These are phyloP conservation scores for Trichomonas gallinae DNA, from an alignment of 208 protist species.

Conservation along the genomic window DNA sequence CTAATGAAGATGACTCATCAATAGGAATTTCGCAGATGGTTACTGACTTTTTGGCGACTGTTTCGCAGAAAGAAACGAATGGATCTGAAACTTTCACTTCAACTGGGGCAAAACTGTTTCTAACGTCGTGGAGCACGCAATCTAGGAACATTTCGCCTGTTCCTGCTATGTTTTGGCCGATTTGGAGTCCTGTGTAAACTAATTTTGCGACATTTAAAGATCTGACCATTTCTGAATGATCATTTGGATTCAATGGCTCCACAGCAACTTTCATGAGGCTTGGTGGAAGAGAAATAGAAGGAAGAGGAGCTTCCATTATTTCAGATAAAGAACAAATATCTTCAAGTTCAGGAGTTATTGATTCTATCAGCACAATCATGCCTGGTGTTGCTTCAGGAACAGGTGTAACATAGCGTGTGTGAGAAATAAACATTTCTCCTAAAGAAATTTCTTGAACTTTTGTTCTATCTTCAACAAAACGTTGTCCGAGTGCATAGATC, in stretches of 20 bases:
- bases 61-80: conserved; percentile 85
- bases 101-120: conserved; percentile 62
- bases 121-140: conserved; percentile 83
- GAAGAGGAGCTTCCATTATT: background rate
- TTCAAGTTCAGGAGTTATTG: background rate
- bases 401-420: background rate
- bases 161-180: conserved; percentile 78
- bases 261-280: conserved; percentile 72
- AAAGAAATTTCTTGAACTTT: background rate
- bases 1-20: background rate
- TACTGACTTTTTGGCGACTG: conserved; percentile 62
- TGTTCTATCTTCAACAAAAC: background rate
- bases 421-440: background rate
- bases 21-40: background rate
- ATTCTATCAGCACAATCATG: background rate
- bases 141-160: conserved; percentile 97
- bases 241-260: conserved; percentile 79
- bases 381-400: background rate
- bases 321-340: background rate
- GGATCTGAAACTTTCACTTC: conserved; percentile 86
- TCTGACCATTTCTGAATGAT: conserved; percentile 74
- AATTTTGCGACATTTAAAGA: conserved; percentile 63
- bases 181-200: conserved; percentile 63
- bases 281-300: background rate
- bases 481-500: background rate